Evolutionary conservation across 495 filamentous ascomycete species (phyloP).

Genomic region (Aspergillus homomorphus): DNA sequence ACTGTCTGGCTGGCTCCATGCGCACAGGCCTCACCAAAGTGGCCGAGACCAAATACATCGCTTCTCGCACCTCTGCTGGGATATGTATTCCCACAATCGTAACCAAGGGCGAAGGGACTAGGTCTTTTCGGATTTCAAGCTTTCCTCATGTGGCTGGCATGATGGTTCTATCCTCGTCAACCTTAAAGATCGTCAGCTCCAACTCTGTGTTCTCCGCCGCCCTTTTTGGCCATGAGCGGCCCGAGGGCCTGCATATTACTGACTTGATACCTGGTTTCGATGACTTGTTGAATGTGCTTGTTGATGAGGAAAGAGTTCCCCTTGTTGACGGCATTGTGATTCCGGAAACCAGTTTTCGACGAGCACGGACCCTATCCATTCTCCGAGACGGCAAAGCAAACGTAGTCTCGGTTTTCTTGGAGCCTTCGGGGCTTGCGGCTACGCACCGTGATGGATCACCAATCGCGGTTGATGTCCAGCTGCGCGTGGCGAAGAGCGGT

Average conservation of each 20-base stretch:
- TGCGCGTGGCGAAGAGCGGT: constrained; percentile 92
- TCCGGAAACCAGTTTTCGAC: constrained; percentile 91
- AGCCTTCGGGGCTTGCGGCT: constrained; percentile 77
- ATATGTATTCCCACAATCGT: constrained; percentile 78
- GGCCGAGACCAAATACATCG: constrained; percentile 69
- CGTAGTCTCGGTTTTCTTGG: constrained; percentile 71
- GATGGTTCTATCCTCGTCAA: constrained; percentile 76
- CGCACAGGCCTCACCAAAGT: constrained; percentile 70
- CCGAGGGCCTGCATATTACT: constrained; percentile 74
- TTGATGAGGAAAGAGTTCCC: constrained; percentile 77
- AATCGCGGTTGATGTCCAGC: constrained; percentile 89
- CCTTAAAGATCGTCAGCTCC: constrained; percentile 78
- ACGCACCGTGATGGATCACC: constrained; percentile 86
- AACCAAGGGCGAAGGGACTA: constrained; percentile 59
- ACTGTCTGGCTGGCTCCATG: constrained; percentile 57
- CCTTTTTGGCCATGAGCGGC: constrained; percentile 80
- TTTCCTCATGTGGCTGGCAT: constrained; percentile 98
- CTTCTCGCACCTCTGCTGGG: constrained; percentile 67
- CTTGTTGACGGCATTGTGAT: constrained; percentile 94
- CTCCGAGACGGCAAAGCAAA: constrained; percentile 72
- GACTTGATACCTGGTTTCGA: constrained; percentile 86
- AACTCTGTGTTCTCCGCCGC: constrained; percentile 93
- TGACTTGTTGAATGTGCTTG: constrained; percentile 71
- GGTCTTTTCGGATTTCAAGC: constrained; percentile 76
- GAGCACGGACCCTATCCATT: constrained; percentile 78